Evolutionary conservation across 306 rosid genomes (phyloP).

Genomic region (Canavalia gladiata): DNA sequence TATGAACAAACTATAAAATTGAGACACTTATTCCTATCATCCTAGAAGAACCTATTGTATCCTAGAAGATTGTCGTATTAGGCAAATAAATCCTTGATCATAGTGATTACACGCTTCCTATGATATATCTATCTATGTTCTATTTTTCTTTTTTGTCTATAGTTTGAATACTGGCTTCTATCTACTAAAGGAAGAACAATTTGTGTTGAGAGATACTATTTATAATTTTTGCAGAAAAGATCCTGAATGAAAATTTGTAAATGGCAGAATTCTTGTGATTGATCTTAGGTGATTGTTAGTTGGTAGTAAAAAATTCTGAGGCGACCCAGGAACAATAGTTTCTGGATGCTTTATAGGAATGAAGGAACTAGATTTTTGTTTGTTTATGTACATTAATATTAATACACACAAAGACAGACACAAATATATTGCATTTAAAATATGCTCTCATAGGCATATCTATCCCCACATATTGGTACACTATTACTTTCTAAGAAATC

Average conservation of each 20-base stretch:
- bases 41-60: too few relatives aligned
- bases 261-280: neutral
- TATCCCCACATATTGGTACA: neutral
- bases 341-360: constrained; percentile 36
- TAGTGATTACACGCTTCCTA: too few relatives aligned
- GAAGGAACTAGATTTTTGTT: neutral
- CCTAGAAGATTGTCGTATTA: too few relatives aligned
- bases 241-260: neutral
- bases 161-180: neutral
- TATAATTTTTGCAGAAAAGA: constrained; percentile 26
- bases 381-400: neutral
- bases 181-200: constrained; percentile 20
- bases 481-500: constrained; percentile 15
- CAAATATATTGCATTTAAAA: neutral
- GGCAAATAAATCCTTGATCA: too few relatives aligned
- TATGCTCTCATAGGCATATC: neutral
- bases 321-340: constrained; percentile 15
- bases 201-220: neutral
- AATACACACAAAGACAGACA: neutral
- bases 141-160: neutral
- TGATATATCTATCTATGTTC: too few relatives aligned
- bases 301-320: neutral
- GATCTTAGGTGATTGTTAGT: constrained; percentile 4
- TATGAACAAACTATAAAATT: neutral
- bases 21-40: too few relatives aligned